These are phyloP conservation scores for Periglandula ipomoeae DNA, from an alignment of 2,329 filamentous ascomycete genomes.

Conservation along the genomic window DNA sequence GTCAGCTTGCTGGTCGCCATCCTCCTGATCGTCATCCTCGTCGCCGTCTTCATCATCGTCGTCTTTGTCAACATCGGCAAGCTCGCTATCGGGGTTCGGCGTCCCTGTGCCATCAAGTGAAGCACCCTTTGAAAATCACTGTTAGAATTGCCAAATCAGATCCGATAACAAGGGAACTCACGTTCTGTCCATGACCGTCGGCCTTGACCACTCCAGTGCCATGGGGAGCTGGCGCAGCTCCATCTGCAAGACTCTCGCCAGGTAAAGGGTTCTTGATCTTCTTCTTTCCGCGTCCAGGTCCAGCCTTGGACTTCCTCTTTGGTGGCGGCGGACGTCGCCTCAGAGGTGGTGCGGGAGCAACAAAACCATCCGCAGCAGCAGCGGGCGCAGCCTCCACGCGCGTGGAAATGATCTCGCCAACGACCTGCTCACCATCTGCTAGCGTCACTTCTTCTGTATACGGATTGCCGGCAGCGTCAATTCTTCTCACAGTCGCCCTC, in stretches of 20 bases:
- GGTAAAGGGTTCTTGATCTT: constrained; percentile 55
- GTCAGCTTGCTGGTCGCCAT: constrained; percentile 35
- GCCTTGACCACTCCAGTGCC: constrained; percentile 31
- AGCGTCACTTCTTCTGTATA: constrained; percentile 79
- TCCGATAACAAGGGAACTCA: constrained; percentile 16
- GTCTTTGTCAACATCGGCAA: constrained; percentile 41
- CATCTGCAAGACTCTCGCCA: constrained; percentile 20
- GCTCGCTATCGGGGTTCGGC: constrained; percentile 41
- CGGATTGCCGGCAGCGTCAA: constrained; percentile 70
- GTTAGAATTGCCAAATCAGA: background rate
- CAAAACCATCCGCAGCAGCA: constrained; percentile 47
- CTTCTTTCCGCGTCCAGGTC: constrained; percentile 69
- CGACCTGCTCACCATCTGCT: constrained; percentile 66
- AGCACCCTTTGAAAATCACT: constrained; percentile 19
- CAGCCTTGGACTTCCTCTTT: constrained; percentile 68
- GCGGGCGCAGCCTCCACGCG: constrained; percentile 46
- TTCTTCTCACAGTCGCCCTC: constrained; percentile 69
- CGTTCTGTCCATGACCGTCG: constrained; percentile 28
- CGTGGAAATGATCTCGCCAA: constrained; percentile 68
- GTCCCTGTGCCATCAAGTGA: constrained; percentile 36
- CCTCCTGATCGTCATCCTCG: constrained; percentile 37
- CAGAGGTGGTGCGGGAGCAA: constrained; percentile 28
- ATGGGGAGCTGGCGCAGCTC: constrained; percentile 21
- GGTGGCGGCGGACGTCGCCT: constrained; percentile 63
- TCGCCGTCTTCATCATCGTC: constrained; percentile 39